phyloP scores from a whole-genome alignment of 768 basidiomycete species.

The Hypholoma fasciculare region DNA sequence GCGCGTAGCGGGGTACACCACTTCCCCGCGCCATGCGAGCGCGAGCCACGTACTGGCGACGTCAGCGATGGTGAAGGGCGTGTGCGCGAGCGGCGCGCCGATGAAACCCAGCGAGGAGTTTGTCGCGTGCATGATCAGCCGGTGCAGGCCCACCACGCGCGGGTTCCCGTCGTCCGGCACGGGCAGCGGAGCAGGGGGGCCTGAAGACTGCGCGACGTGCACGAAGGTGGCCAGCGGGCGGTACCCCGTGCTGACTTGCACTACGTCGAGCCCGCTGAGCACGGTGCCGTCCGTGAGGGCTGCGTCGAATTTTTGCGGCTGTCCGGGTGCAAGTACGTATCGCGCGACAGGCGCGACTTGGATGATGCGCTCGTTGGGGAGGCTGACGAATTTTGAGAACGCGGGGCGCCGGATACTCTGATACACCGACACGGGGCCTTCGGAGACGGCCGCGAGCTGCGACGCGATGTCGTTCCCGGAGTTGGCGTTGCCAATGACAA shows the following conservation, averaged over 20 bases:
- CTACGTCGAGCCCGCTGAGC: constrained; percentile 39
- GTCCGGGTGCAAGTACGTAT: constrained; percentile 21
- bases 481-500: constrained; percentile 52
- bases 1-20: constrained; percentile 32
- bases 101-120: constrained; percentile 50
- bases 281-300: constrained; percentile 36
- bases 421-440: constrained; percentile 45
- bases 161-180: constrained; percentile 27
- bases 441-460: constrained; percentile 38
- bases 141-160: constrained; percentile 45
- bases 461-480: constrained; percentile 54
- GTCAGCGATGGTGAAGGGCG: constrained; percentile 49
- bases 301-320: constrained; percentile 28
- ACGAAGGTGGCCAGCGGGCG: constrained; percentile 41
- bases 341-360: constrained; percentile 41
- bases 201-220: constrained; percentile 26
- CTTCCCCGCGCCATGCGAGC: constrained; percentile 35
- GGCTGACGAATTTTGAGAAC: constrained; percentile 36
- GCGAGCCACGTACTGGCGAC: constrained; percentile 51
- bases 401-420: constrained; percentile 45
- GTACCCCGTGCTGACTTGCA: constrained; percentile 51
- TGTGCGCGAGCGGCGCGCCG: constrained; percentile 41
- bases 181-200: constrained; percentile 23
- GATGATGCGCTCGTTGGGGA: constrained; percentile 42
- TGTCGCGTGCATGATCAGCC: constrained; percentile 44